Conservation (phyloP, 192 early-diverging fungal species). For the Kappamyces sp. region DNA sequence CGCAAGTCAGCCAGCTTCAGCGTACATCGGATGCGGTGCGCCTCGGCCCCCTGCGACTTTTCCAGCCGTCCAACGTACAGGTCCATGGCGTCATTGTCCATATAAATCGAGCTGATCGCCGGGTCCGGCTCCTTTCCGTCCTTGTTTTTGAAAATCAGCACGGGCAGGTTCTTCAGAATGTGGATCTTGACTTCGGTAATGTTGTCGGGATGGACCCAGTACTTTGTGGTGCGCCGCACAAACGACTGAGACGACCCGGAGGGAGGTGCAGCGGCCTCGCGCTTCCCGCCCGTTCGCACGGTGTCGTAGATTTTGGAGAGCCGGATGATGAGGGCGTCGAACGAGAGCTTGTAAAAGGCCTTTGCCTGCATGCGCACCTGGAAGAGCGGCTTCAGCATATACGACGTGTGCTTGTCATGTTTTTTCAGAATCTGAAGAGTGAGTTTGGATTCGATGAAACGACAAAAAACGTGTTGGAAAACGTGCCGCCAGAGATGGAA, state of each 20-base stretch:
- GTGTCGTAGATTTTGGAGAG: conserved; percentile 52
- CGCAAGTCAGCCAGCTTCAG: too few species aligned
- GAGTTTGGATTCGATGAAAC: background rate
- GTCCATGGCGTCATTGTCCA: conserved; percentile 85
- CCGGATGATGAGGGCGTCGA: conserved; percentile 76
- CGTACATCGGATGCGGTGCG: background rate
- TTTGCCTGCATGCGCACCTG: conserved; percentile 47
- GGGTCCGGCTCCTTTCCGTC: conserved; percentile 66
- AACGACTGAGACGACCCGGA: conserved; percentile 47
- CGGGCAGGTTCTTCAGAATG: conserved; percentile 84
- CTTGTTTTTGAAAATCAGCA: conserved; percentile 74
- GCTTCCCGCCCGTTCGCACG: conserved; percentile 36
- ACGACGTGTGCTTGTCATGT: conserved; percentile 93
- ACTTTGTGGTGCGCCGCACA: conserved; percentile 83
- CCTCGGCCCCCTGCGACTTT: conserved; percentile 79
- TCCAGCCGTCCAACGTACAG: conserved; percentile 83
- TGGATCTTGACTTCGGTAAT: conserved; percentile 88
- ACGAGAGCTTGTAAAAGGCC: conserved; percentile 76
- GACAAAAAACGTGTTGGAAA: background rate
- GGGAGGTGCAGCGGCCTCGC: conserved; percentile 11
- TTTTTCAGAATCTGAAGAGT: conserved; percentile 91
- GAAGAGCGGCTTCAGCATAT: conserved; percentile 69
- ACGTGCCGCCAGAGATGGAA: too few species aligned
- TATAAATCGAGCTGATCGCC: conserved; percentile 88
- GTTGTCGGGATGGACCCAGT: conserved; percentile 94